Evolutionary conservation across 768 basidiomycete species (phyloP).

Genomic region (Pleurotus citrinopileatus): DNA sequence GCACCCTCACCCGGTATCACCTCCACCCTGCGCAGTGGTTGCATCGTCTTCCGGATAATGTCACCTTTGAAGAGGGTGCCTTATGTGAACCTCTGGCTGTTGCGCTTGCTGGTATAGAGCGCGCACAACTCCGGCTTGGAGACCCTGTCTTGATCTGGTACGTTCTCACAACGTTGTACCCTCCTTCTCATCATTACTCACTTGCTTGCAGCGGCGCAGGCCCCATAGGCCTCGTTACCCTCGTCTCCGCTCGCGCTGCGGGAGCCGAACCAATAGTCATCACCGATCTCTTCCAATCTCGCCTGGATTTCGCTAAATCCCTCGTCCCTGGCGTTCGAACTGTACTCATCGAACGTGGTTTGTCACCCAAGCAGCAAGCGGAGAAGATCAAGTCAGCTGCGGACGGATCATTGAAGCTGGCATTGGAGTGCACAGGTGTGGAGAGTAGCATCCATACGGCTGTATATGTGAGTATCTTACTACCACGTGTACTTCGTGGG

Average conservation of each 20-base stretch:
- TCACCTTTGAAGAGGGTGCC: slow-evolving; percentile 67
- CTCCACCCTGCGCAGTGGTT: slow-evolving; percentile 68
- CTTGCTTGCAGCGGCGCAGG: slow-evolving; percentile 51
- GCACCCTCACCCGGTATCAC: slow-evolving; percentile 64
- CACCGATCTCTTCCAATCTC: slow-evolving; percentile 63
- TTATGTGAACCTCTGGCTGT: slow-evolving; percentile 68
- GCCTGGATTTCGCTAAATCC: slow-evolving; percentile 64
- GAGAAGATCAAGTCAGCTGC: slow-evolving; percentile 50
- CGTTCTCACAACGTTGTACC: no score
- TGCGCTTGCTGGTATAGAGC: slow-evolving; percentile 65
- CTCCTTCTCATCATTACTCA: background rate
- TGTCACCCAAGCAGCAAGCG: slow-evolving; percentile 47
- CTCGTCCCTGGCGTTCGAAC: slow-evolving; percentile 58
- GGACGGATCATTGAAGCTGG: slow-evolving; percentile 44
- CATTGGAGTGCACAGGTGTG: slow-evolving; percentile 64
- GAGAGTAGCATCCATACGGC: slow-evolving; percentile 62
- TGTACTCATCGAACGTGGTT: slow-evolving; percentile 48
- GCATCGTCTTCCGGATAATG: slow-evolving; percentile 57
- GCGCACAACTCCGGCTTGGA: slow-evolving; percentile 61
- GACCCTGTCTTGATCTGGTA: slow-evolving; percentile 64
- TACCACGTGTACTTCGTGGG: no score
- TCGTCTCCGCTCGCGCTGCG: slow-evolving; percentile 63
- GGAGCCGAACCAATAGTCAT: slow-evolving; percentile 71
- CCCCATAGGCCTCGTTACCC: slow-evolving; percentile 61
- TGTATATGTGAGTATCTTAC: slow-evolving; percentile 51